A percentile compares a stretch with the other conserved stretches of the same genome.
These are phyloP conservation scores for Aureobasidium namibiae DNA, from an alignment of 2,329 filamentous ascomycete genomes.

Conservation along the genomic window DNA sequence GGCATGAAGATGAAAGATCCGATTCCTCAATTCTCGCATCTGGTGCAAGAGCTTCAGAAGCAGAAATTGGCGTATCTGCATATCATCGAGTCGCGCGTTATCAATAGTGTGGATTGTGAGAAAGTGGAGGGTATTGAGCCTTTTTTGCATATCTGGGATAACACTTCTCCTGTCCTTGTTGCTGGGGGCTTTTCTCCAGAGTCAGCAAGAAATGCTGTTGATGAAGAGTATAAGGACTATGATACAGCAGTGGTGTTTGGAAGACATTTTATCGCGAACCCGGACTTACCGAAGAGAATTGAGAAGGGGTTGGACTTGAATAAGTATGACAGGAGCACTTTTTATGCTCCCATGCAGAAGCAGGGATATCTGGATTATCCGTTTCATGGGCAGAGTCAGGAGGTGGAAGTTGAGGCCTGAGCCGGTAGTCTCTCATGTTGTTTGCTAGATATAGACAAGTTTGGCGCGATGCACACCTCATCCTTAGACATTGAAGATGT, in stretches of 20 bases:
- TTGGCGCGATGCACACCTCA: too few species aligned
- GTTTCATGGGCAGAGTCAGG: conserved; percentile 21
- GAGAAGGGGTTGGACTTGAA: conserved; percentile 35
- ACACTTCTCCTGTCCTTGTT: conserved; percentile 38
- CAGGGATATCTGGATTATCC: conserved; percentile 37
- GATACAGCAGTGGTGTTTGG: conserved; percentile 43
- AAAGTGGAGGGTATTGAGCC: conserved; percentile 34
- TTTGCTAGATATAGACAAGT: not conserved
- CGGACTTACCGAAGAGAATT: conserved; percentile 40
- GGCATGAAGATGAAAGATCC: conserved; percentile 56
- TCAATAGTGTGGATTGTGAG: conserved; percentile 35
- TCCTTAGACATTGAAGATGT: too few species aligned
- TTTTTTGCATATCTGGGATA: conserved; percentile 38
- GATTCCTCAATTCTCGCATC: conserved; percentile 53
- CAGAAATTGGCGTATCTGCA: conserved; percentile 54
- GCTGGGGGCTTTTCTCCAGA: conserved; percentile 35
- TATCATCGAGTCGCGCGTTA: conserved; percentile 50
- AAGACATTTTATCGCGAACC: conserved; percentile 42
- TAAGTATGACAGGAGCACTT: conserved; percentile 37
- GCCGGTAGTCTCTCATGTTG: not conserved
- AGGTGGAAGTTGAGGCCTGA: not conserved
- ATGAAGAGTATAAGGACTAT: conserved; percentile 34
- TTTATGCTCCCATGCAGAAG: conserved; percentile 32
- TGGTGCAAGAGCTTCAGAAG: conserved; percentile 43
- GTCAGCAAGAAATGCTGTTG: conserved; percentile 28